Base-by-base conservation (phyloP, 345 rosid genomes). In the Crucihimalaya himalaica region DNA sequence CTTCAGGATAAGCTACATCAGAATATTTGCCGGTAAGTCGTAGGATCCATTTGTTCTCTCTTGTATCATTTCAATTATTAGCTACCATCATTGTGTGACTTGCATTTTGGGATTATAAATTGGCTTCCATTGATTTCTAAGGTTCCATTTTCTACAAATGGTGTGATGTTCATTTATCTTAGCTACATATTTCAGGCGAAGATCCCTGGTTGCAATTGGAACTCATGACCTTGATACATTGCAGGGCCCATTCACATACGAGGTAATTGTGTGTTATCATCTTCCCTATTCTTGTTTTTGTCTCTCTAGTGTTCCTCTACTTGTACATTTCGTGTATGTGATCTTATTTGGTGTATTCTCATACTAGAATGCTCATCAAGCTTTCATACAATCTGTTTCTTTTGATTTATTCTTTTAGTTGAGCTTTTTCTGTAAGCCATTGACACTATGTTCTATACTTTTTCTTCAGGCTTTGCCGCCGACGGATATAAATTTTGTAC, bases 1-100 rank as follows among this genome's bases (percentile, higher is more conserved):
- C 94, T 95, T 59, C 99, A 95, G 82, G 99, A 95, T 52, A 95
- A 90, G 87, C 88, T 95, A 54, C 98, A 92, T 82, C 94, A 92
- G 66, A 95, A 92, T 72, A 92, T 95, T 19, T 95, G 97, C 83
- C 81, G 98, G 99, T 90, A 87, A 72, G 8, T 46, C 6, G 19
- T 55, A 63, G 0, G 21, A 68, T 54, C 28, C 1, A 1, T 12
- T 39, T 54, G 27, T 12, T 11, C 53, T 54, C 9, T 21, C 18
- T 55, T 52, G 48, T 34, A 21, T 67, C 25, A 15, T 14, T 34
- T 37, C 4, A 16, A 5, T 69, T 34, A 18, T 18, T 16, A 61
- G 16, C 74, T 63, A 31, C 35, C 37, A 15, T 35, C 57, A 47
- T 31, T 29, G 3, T 63, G 65, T 45, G 45, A 8, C 14, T 66